A percentile compares a stretch with the other conserved stretches of the same genome.
Evolutionary conservation across 768 basidiomycete genomes (phyloP).

Genomic region (Cystobasidium tubakii): DNA sequence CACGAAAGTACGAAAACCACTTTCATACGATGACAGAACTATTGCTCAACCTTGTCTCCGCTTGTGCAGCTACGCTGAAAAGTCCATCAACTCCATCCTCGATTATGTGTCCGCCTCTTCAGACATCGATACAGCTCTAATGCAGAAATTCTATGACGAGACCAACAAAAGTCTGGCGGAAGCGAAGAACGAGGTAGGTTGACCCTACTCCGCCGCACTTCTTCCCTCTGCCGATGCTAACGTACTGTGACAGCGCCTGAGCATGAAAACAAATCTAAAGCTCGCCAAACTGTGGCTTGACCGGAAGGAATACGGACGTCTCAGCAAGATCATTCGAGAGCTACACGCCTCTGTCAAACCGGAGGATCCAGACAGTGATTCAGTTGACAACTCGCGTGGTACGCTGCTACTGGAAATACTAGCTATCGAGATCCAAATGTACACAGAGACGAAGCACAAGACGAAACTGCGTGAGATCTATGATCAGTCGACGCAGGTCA

Average conservation of each 20-base stretch:
- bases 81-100: constrained; percentile 94
- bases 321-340: constrained; percentile 56
- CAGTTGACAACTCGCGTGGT: constrained; percentile 80
- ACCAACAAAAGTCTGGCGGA: constrained; percentile 85
- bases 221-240: not conserved
- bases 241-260: constrained; percentile 62
- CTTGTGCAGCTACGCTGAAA: constrained; percentile 67
- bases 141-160: constrained; percentile 91
- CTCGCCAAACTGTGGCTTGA: constrained; percentile 96
- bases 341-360: constrained; percentile 58
- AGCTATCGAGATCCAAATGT: constrained; percentile 98
- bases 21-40: too few species aligned
- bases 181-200: constrained; percentile 84
- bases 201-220: too few species aligned
- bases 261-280: constrained; percentile 92
- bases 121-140: constrained; percentile 61
- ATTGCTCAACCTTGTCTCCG: not conserved
- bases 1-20: constrained; percentile 63
- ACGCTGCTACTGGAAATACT: constrained; percentile 94
- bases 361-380: constrained; percentile 66
- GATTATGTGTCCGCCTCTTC: constrained; percentile 66
- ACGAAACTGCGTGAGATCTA: constrained; percentile 99
- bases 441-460: constrained; percentile 89
- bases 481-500: constrained; percentile 84
- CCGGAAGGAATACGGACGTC: constrained; percentile 76